Percentiles rank a stretch among this genome's conserved stretches.
Evolutionary conservation across 2,329 filamentous ascomycete genomes (phyloP).

Genomic region (Microdochium bolleyi): DNA sequence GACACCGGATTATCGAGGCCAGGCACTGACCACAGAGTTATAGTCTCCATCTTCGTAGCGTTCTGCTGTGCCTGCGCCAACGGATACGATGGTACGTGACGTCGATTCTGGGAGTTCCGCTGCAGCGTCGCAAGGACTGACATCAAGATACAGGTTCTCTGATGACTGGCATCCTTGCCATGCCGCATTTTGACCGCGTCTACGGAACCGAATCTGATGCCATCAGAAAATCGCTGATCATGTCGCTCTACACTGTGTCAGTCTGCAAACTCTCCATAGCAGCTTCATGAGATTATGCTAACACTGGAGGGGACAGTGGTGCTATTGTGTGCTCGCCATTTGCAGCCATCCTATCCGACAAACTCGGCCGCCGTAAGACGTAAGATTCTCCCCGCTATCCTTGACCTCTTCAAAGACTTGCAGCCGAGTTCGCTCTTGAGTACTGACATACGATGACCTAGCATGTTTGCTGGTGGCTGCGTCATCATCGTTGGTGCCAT

Average conservation of each 20-base stretch:
- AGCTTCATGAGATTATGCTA: conserved; percentile 1
- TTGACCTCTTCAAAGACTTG: neutral
- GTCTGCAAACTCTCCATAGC: conserved; percentile 9
- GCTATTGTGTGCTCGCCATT: conserved; percentile 29
- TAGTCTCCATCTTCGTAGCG: conserved; percentile 33
- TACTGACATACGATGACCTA: neutral
- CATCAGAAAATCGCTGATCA: conserved; percentile 30
- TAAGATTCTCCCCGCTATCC: neutral
- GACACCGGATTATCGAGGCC: neutral
- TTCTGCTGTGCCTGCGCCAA: conserved; percentile 40
- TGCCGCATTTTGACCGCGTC: conserved; percentile 29
- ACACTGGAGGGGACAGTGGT: conserved; percentile 22
- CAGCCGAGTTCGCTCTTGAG: neutral
- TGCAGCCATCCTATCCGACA: conserved; percentile 35
- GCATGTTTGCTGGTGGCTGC: conserved; percentile 33
- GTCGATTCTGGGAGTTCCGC: neutral
- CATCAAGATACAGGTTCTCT: conserved; percentile 24
- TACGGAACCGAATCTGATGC: conserved; percentile 30
- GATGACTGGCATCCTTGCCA: conserved; percentile 34
- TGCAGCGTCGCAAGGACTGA: conserved; percentile 5
- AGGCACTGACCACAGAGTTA: conserved; percentile 1
- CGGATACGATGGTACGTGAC: conserved; percentile 32
- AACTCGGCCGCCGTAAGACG: conserved; percentile 30
- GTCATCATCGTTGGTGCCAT: conserved; percentile 37
- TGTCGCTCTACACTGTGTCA: conserved; percentile 40